Percentiles rank a stretch among this genome's conserved stretches.
Evolutionary conservation across 768 basidiomycete genomes (phyloP).

Genomic region (Bullera alba): DNA sequence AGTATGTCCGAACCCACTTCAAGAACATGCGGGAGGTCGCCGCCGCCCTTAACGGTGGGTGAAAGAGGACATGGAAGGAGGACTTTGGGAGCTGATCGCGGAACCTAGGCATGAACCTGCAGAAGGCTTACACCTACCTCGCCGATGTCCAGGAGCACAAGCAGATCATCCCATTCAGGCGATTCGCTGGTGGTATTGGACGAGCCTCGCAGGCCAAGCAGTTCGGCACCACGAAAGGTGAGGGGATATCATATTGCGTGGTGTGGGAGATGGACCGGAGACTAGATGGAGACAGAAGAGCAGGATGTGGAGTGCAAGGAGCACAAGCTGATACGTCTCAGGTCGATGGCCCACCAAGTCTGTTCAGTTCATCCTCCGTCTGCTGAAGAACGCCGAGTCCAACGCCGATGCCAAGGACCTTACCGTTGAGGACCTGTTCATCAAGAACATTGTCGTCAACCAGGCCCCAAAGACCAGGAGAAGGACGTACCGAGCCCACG

Average conservation of each 20-base stretch:
- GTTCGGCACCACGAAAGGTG: slow-evolving; percentile 93
- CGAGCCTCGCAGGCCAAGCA: slow-evolving; percentile 91
- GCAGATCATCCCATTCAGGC: slow-evolving; percentile 89
- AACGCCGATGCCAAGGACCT: slow-evolving; percentile 98
- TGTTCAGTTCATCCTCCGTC: slow-evolving; percentile 83
- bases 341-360: slow-evolving; percentile 99
- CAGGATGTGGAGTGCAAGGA: background rate
- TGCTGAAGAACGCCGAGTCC: slow-evolving; percentile 97
- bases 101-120: slow-evolving; percentile 73
- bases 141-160: slow-evolving; percentile 93
- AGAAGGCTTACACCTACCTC: slow-evolving; percentile 92
- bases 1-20: slow-evolving; percentile 98
- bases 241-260: no score
- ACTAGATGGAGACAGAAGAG: background rate
- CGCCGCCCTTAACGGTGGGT: slow-evolving; percentile 78
- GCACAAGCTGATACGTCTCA: slow-evolving; percentile 40
- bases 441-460: slow-evolving; percentile 96
- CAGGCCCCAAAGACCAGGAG: slow-evolving; percentile 99
- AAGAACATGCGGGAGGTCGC: slow-evolving; percentile 99
- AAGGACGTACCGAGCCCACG: slow-evolving; percentile 79
- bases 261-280: background rate
- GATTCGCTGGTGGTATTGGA: slow-evolving; percentile 91
- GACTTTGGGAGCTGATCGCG: background rate
- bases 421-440: slow-evolving; percentile 80
- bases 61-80: background rate